Base-by-base conservation (phyloP, 2,329 filamentous ascomycete genomes). In the Aspergillus niger region DNA sequence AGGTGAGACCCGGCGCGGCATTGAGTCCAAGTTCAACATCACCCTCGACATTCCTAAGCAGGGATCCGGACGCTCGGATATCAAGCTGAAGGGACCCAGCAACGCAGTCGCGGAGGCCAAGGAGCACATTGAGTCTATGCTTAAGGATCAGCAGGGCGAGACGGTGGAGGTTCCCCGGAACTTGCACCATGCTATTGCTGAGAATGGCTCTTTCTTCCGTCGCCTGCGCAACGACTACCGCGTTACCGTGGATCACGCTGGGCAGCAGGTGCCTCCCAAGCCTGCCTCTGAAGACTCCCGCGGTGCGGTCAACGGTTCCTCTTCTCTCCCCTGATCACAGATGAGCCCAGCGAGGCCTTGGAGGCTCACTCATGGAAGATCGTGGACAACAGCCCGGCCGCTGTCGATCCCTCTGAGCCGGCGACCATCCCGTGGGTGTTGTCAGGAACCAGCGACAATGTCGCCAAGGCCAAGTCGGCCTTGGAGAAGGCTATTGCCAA, bases 171-270 rank as follows among this genome's bases (percentile, higher is more conserved):
- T 99, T 8, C 94, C 95, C 10, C 86, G 88, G 61, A 86, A 88
- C 68, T 82, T 95, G 62, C 95, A 99, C 80, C 91, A 98, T 74
- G 80, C 84, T 61, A 85, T 99, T 67, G 68, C 77, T 8, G 94
- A 97, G 74, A 93, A 94, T 65, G 95, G 94, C 1, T 89, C 92
- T 69, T 91, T 98, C 80, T 97, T 98, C 90, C 91, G 94, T 66
- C 90, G 88, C 70, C 87, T 99, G 44, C 88, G 90, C 65, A 93
- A 88, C 76, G 91, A 97, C 72, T 85, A 91, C 77, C 89, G 91
- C 67, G 92, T 99, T 66, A 95, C 90, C 0, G 90, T 99, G 56
- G 93, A 98, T 76, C 95, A 98, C 74, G 91, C 87, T 58, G 92
- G 93, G 48, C 87, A 95, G 62, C 81, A 89, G 59, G 81, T 90